Evolutionary conservation across 371 early-diverging fungal genomes (phyloP).

Genomic region (Lichtheimia hyalospora): DNA sequence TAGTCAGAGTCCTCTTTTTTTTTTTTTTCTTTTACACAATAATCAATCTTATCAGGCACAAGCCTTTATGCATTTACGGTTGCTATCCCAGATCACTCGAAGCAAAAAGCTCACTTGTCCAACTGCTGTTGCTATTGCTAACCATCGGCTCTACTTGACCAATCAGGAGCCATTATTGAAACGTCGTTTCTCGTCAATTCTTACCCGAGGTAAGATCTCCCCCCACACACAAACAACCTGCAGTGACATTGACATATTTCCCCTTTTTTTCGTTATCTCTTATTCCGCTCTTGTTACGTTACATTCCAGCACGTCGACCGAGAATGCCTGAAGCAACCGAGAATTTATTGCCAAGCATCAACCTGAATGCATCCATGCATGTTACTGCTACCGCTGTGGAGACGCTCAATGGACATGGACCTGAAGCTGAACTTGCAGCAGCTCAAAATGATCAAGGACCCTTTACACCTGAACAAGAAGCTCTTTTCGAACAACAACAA

Average conservation of each 20-base stretch:
- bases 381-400: not conserved
- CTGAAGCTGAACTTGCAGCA: conserved; percentile 2
- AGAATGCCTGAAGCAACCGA: conserved; percentile 4
- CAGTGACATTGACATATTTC: too few relatives aligned
- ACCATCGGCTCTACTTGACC: too few relatives aligned
- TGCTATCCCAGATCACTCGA: not conserved
- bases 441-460: not conserved
- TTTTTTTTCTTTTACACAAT: too few relatives aligned
- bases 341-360: conserved; percentile 1
- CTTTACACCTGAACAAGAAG: conserved; percentile 7
- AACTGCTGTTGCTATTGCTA: too few relatives aligned
- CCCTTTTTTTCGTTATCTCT: not conserved
- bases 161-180: too few relatives aligned
- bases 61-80: too few relatives aligned
- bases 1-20: too few relatives aligned
- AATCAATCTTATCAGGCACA: too few relatives aligned
- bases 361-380: not conserved
- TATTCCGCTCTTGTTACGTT: not conserved
- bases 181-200: too few relatives aligned
- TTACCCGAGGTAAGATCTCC: too few relatives aligned
- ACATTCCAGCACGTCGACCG: conserved; percentile 2
- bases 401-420: conserved; percentile 9
- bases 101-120: too few relatives aligned
- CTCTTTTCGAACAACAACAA: conserved; percentile 26
- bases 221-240: too few relatives aligned